A percentile compares a stretch with the other conserved stretches of the same genome.
Evolutionary conservation across 2,329 filamentous ascomycete species (phyloP).

Genomic region (Botrytis galanthina): DNA sequence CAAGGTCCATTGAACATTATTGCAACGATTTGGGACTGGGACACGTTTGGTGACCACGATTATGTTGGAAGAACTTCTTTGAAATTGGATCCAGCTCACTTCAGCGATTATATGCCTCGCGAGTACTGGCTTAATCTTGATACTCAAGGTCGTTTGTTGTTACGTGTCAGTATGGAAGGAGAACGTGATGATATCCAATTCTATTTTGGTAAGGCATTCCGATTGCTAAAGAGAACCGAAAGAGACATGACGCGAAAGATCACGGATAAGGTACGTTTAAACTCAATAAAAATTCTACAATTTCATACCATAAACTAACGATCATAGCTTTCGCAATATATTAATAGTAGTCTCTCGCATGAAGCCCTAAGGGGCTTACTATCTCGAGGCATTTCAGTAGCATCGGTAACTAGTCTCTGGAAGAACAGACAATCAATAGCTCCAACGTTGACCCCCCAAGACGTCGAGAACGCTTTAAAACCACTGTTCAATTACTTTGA

Average conservation of each 20-base stretch:
- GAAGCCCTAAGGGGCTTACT: constrained; percentile 75
- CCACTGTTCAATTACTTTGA: constrained; percentile 93
- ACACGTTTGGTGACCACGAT: constrained; percentile 94
- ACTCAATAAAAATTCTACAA: neutral
- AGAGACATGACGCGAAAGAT: constrained; percentile 98
- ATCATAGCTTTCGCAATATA: constrained; percentile 79
- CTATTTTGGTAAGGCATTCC: constrained; percentile 95
- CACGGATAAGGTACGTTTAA: constrained; percentile 77
- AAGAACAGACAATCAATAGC: constrained; percentile 56
- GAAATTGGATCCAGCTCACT: constrained; percentile 96
- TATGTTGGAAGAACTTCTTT: constrained; percentile 95
- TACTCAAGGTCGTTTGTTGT: constrained; percentile 83
- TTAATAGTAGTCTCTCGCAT: constrained; percentile 81
- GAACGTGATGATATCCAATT: constrained; percentile 98
- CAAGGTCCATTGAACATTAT: constrained; percentile 90
- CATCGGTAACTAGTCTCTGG: constrained; percentile 69
- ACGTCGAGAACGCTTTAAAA: constrained; percentile 77
- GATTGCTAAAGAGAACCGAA: constrained; percentile 91
- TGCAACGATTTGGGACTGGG: constrained; percentile 97
- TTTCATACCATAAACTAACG: constrained; percentile 21
- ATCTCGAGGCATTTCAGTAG: constrained; percentile 66
- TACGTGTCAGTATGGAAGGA: constrained; percentile 97
- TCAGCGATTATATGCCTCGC: constrained; percentile 89
- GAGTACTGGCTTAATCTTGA: constrained; percentile 98
- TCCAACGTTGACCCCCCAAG: constrained; percentile 62